phyloP scores from a whole-genome alignment of 2,329 filamentous ascomycete genomes.

The Nectriaceae sp. region DNA sequence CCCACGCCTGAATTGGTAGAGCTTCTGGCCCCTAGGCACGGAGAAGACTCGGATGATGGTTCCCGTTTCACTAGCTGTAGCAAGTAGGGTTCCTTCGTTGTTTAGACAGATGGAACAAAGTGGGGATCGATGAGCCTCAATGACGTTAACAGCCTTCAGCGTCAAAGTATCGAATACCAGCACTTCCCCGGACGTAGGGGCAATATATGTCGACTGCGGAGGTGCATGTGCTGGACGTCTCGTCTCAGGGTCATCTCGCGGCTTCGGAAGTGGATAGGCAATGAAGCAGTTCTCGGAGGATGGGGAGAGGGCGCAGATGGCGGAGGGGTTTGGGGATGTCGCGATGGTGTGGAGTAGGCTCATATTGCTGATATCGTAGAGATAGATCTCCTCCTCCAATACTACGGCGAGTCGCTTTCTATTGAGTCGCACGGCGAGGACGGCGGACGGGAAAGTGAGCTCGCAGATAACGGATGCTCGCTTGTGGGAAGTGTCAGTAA shows the following conservation, averaged over 20 bases:
- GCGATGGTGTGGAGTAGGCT: constrained; percentile 88
- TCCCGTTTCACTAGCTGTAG: constrained; percentile 94
- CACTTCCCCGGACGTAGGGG: constrained; percentile 87
- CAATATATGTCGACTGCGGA: constrained; percentile 73
- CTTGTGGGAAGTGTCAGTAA: constrained; percentile 37
- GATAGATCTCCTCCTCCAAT: constrained; percentile 93
- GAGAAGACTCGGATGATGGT: constrained; percentile 97
- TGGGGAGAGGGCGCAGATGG: constrained; percentile 89
- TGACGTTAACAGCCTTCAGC: constrained; percentile 90
- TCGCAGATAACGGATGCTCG: constrained; percentile 89
- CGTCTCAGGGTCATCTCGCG: constrained; percentile 60
- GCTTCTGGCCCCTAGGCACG: constrained; percentile 84
- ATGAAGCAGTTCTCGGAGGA: constrained; percentile 96
- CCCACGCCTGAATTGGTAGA: constrained; percentile 93
- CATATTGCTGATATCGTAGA: constrained; percentile 99
- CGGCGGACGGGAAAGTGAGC: constrained; percentile 95
- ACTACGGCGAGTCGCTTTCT: constrained; percentile 92
- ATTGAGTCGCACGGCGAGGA: constrained; percentile 91
- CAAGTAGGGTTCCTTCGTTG: constrained; percentile 85
- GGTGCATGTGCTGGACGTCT: constrained; percentile 79
- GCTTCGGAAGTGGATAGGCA: constrained; percentile 84
- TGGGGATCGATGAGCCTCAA: constrained; percentile 91
- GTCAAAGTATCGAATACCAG: constrained; percentile 89
- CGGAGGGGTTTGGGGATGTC: constrained; percentile 89
- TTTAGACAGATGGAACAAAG: constrained; percentile 90